Evolutionary conservation across 2,329 filamentous ascomycete genomes (phyloP), one percentile per base, ranked within the genome.

Genomic region (Trichoderma koningiopsis): DNA sequence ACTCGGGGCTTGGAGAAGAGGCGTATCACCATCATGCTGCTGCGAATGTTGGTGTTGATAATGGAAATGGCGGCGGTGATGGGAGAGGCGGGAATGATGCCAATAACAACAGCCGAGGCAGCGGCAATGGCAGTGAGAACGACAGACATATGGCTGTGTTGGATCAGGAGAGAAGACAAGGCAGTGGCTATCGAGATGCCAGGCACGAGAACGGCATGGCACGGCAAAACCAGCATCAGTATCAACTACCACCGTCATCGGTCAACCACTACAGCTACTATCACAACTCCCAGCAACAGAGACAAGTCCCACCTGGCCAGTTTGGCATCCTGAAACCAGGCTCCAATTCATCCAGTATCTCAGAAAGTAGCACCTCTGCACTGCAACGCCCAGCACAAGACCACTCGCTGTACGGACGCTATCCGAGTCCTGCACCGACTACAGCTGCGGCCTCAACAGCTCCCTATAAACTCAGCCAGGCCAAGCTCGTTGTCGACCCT

Each of bases 311-410:
- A 13, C 35, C 68, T 24, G 80, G 80, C 6, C 84, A 83, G 71
- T 86, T 85, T 72, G 82, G 83, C 55, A 81, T 85, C 68, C 75
- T 86, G 70, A 80, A 82, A 10, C 68, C 62, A 8, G 66, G 62
- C 24, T 55, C 61, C 19, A n/a, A 13, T 7, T 35, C 56, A 27
- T 16, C 47, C 31, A 24, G 24, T 29, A 33, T 56, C 47, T 19
- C 55, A 31, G 55, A 37, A 11, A 16, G 47, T 40, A 22, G 24
- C 14, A 22, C 13, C 13, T 53, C 62, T n/a, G 4, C 14, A 27
- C 14, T 55, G 8, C 53, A 29, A 8, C 37, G 31, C 29, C 40
- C 31, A 40, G 31, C 10, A 13, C n/a, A 59, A 1, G 19, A 55
- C n/a, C 53, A 35, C 27, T n/a, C 7, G 19, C 43, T 13, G 5